Base-by-base conservation (phyloP, 2,329 filamentous ascomycete genomes). In the Alternaria sp. region DNA sequence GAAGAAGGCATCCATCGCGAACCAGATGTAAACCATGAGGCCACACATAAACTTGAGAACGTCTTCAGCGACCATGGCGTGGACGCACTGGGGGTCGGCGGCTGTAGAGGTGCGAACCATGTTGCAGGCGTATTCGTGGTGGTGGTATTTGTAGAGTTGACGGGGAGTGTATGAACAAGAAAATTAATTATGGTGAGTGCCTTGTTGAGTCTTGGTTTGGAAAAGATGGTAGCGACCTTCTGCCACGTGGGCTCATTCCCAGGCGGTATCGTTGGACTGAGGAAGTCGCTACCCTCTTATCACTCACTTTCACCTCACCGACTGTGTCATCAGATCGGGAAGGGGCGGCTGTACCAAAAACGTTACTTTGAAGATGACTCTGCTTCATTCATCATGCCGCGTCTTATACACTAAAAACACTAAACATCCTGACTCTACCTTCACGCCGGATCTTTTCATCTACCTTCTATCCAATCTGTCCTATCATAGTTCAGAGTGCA, bases 201-300 rank as follows among this genome's bases (percentile, higher is more conserved):
- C 1, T 40, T 40, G 36, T 1, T 1, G 2, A 40, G 15, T 40
- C 1, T 0, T 40, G 36, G 36, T 40, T 40, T 1, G 1, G 0
- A 40, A 10, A 1, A 3, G 36, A 40, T 0, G 36, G 36, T 36
- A 40, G 0, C 36, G 36, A 40, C 2, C 36, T 40, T 5, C 36
- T 40, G 36, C 36, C 36, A 40, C n/a, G 36, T 40, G 36, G 36
- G 36, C n/a, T 40, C 36, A 2, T 40, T 17, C 1, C n/a, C n/a
- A 11, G 2, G 36, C 36, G 9, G 36, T 40, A 2, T 17, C 36
- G 36, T 40, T 40, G 5, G 5, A 17, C 15, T 17, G 4, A 40
- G 36, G n/a, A 1, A 40, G 36, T 10, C 3, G 36, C 36, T 40
- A 40, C 36, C 36, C 2, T 40, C n/a, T n/a, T n/a, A 40, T 6